Conservation (phyloP, 345 rosid genomes). For the Camelina hispida region DNA sequence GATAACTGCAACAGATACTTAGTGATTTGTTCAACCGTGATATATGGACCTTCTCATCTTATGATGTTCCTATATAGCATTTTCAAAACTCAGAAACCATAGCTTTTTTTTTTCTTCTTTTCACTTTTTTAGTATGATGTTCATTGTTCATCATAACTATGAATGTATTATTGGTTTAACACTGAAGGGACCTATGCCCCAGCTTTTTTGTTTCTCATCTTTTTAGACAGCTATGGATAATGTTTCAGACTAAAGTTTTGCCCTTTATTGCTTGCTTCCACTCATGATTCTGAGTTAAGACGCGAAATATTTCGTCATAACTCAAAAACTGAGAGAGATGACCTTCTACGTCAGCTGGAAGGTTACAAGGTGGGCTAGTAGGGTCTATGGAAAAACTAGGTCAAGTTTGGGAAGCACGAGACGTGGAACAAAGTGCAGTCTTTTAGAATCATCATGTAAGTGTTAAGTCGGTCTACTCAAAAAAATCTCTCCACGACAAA, state of each 20-base stretch:
- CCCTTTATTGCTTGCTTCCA: constrained; percentile 18
- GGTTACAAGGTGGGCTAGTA: constrained; percentile 1
- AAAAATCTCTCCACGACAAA: constrained; percentile 34
- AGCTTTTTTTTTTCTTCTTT: constrained; percentile 7
- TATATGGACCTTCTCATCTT: constrained; percentile 12
- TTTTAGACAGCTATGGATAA: constrained; percentile 17
- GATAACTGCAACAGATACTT: constrained; percentile 22
- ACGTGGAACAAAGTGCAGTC: constrained; percentile 46
- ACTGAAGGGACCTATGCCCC: constrained; percentile 24
- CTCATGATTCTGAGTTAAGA: not conserved
- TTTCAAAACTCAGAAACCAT: constrained; percentile 29
- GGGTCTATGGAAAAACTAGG: constrained; percentile 28
- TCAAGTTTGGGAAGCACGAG: constrained; percentile 40
- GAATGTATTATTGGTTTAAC: constrained; percentile 39
- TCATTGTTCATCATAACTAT: constrained; percentile 36
- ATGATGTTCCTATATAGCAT: constrained; percentile 34
- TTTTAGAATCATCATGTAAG: constrained; percentile 34
- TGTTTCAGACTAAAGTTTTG: not conserved
- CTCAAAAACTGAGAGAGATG: no score
- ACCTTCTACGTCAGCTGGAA: constrained; percentile 3
- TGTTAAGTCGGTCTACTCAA: constrained; percentile 40
- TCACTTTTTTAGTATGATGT: constrained; percentile 30
- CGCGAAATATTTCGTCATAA: not conserved
- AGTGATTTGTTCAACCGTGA: constrained; percentile 20
- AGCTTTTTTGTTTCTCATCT: constrained; percentile 35